A percentile compares a stretch with the other conserved stretches of the same genome.
phyloP scores from a whole-genome alignment of 208 protist species.

The Trypanosomatidae sp. region DNA sequence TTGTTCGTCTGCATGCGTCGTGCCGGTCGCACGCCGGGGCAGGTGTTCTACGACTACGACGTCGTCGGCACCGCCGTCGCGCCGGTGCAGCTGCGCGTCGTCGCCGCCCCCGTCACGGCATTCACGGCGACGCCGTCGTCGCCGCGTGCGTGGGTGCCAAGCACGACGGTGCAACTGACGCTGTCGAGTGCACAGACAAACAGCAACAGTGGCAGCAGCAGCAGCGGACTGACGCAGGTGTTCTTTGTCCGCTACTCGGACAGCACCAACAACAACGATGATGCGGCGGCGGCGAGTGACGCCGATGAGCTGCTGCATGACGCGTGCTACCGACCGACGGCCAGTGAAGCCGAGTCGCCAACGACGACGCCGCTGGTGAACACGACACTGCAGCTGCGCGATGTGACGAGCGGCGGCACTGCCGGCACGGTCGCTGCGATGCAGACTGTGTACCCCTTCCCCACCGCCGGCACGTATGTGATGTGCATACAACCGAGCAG shows the following conservation, averaged over 20 bases:
- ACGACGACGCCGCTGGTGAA: conserved; percentile 30
- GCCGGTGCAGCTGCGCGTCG: conserved; percentile 26
- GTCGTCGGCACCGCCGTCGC: conserved; percentile 30
- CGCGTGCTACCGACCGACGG: conserved; percentile 57
- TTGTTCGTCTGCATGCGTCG: conserved; percentile 77
- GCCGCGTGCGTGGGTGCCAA: conserved; percentile 51
- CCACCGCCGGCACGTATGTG: conserved; percentile 23
- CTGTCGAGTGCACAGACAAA: conserved; percentile 5
- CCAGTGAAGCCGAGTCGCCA: conserved; percentile 11
- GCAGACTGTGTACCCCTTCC: conserved; percentile 35
- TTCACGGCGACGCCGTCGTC: conserved; percentile 30
- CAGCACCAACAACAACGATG: conserved; percentile 6
- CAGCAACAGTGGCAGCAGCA: conserved; percentile 8
- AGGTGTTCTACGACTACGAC: conserved; percentile 63
- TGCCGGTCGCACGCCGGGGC: conserved; percentile 15
- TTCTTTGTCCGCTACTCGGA: conserved; percentile 61
- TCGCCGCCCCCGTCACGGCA: conserved; percentile 22
- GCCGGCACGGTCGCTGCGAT: conserved; percentile 1
- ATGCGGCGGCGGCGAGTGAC: conserved; percentile 4
- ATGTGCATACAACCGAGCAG: conserved; percentile 77
- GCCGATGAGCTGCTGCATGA: conserved; percentile 31
- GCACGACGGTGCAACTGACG: conserved; percentile 16
- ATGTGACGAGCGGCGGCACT: conserved; percentile 7
- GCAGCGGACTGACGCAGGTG: conserved; percentile 19
- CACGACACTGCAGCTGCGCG: conserved; percentile 43